Base-by-base conservation (phyloP, 192 early-diverging fungal species). In the Entomortierella beljakovae region DNA sequence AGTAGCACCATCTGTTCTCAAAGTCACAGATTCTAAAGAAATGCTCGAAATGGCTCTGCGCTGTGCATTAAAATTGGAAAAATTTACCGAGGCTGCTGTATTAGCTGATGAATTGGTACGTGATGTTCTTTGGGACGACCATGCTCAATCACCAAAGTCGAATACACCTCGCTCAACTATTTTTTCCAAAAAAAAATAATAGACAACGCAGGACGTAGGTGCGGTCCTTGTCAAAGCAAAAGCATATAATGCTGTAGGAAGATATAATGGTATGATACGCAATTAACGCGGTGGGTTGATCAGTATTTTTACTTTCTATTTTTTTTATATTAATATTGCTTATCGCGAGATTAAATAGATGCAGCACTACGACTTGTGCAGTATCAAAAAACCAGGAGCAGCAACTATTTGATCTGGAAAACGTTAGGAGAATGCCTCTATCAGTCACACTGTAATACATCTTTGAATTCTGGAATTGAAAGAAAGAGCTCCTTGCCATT, bases 31-130 rank as follows among this genome's bases (percentile, higher is more conserved):
- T 32, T 60, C 75, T 11, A 79, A 56, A 35, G 75, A 79, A 26
- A 64, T 79, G 75, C 67, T 70, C n/a, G 75, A 79, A 33, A 79
- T 79, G 75, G 56, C 61, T 10, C 29, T 70, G 7, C 67, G 75
- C 0, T 79, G 75, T 37, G 60, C 66, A 2, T 16, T 79, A 8
- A 79, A 70, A 37, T 33, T 79, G 34, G 29, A 46, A 6, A 43
- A 26, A 23, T 46, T 59, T 16, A 32, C 31, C 8, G 68, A 64
- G 13, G 67, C 61, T 10, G 66, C 61, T 6, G 40, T 3, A 0
- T 28, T 79, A 8, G 75, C 57, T 4, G 75, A 79, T 11, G 68
- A 52, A 4, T 48, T 70, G 29, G 67, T 76, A 68, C 3, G 37
- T 23, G 16, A 1, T 42, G 16, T 0, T 23, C 32, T 16, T 52